Evolutionary conservation across 352 stramenopile genomes (phyloP), one percentile per base, ranked within the genome.

Genomic region (Globisporangium spiculum): DNA sequence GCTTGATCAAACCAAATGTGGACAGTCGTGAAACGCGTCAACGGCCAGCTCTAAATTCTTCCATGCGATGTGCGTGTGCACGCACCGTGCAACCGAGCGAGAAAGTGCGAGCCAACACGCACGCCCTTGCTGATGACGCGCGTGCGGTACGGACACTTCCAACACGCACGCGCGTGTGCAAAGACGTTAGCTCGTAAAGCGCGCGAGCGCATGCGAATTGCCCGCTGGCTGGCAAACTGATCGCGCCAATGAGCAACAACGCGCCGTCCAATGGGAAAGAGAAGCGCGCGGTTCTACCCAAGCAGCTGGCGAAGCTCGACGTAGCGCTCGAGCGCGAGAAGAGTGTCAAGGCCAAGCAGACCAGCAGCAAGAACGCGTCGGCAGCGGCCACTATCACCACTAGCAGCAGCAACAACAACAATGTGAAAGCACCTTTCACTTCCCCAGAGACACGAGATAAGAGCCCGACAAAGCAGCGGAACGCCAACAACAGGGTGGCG

Each of bases 261-360:
- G 30, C 52, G 41, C 2, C n/a, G 22, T n/a, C 27, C 1, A 18
- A 30, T 7, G 20, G 9, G 56, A 62, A 22, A n/a, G 30, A 27
- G 22, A 76, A 68, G 62, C 63, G 66, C 16, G 36, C 52, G 5
- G 26, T 14, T 26, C 38, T 48, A 26, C 66, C 69, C 34, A 78
- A 73, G 53, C 64, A 54, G 26, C 65, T 65, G 8, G 44, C 60
- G n/a, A 60, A 73, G 4, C 78, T 80, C 26, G 77, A 71, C 32
- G 64, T 77, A 50, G 73, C 64, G 10, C 63, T 77, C 26, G 77
- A 72, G 32, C 77, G 73, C 44, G 72, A 75, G 1, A 74, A 72
- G n/a, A 53, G 46, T 12, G 2, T 54, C 44, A 65, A 48, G 34
- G 0, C 27, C 44, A 55, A 62, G 60, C n/a, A 56, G 52, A 56